phyloP scores from a whole-genome alignment of 257 asterid genomes.

The Gardenia jasminoides region DNA sequence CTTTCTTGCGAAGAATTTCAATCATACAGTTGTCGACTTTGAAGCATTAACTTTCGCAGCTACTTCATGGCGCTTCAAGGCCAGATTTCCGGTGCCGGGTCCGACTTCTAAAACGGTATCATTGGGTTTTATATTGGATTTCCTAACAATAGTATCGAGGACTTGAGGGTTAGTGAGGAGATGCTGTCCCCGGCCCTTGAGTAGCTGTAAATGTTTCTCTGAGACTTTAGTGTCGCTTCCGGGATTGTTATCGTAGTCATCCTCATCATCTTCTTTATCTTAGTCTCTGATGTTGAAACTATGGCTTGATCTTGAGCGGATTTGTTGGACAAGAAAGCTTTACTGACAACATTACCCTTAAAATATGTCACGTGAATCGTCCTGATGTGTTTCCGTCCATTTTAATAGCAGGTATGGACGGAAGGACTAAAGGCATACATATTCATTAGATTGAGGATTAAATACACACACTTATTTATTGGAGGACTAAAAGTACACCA shows the following conservation, averaged over 20 bases:
- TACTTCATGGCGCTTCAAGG: slow-evolving; percentile 74
- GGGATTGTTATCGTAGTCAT: slow-evolving; percentile 23
- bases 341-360: no score
- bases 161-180: slow-evolving; percentile 73
- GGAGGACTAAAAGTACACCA: no score
- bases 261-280: slow-evolving; percentile 31
- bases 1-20: slow-evolving; percentile 61
- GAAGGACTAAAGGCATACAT: no score
- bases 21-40: slow-evolving; percentile 87
- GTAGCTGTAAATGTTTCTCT: slow-evolving; percentile 39
- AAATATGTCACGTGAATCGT: no score
- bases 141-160: slow-evolving; percentile 61
- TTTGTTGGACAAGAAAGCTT: slow-evolving; percentile 25
- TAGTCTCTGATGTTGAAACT: slow-evolving; percentile 22
- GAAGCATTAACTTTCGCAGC: slow-evolving; percentile 68
- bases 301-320: slow-evolving; percentile 42
- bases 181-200: slow-evolving; percentile 89
- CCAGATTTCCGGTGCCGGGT: slow-evolving; percentile 95
- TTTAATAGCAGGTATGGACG: no score
- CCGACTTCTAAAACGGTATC: slow-evolving; percentile 94
- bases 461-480: no score
- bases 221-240: slow-evolving; percentile 21
- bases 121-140: slow-evolving; percentile 55
- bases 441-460: no score
- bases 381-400: no score